Conservation (phyloP, 192 early-diverging fungal species). For the Coemansia sp. region DNA sequence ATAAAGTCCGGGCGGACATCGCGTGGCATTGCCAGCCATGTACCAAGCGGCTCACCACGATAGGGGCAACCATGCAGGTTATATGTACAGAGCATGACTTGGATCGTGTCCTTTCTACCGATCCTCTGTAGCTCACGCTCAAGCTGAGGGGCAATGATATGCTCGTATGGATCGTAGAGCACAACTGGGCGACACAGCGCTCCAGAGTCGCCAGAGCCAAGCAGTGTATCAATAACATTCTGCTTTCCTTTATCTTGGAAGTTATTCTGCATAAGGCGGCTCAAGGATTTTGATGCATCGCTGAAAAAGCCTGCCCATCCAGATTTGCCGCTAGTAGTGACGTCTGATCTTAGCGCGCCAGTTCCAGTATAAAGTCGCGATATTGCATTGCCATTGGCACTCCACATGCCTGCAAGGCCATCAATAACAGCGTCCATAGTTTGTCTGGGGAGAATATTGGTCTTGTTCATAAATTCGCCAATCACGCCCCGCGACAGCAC, state of each 20-base stretch:
- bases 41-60: constrained; percentile 57
- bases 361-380: constrained; percentile 95
- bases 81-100: constrained; percentile 82
- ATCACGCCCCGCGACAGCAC: constrained; percentile 61
- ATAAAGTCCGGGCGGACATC: constrained; percentile 69
- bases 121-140: constrained; percentile 31
- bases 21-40: constrained; percentile 48
- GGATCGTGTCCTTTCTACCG: constrained; percentile 51
- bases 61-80: constrained; percentile 86
- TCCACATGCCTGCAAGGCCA: constrained; percentile 69
- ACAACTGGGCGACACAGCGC: constrained; percentile 33
- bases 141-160: constrained; percentile 25
- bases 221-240: constrained; percentile 84
- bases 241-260: constrained; percentile 95
- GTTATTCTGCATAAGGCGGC: constrained; percentile 92
- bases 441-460: constrained; percentile 3
- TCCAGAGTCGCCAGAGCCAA: constrained; percentile 59
- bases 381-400: constrained; percentile 86
- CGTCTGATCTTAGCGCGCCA: constrained; percentile 88
- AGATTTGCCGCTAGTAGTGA: constrained; percentile 85
- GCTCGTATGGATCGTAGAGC: constrained; percentile 41
- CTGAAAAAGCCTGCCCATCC: constrained; percentile 70
- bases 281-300: constrained; percentile 91
- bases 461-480: constrained; percentile 47
- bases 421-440: constrained; percentile 29